Evolutionary conservation across 768 basidiomycete species (phyloP), one percentile per base, ranked within the genome.

Genomic region (Nidularia sp.): DNA sequence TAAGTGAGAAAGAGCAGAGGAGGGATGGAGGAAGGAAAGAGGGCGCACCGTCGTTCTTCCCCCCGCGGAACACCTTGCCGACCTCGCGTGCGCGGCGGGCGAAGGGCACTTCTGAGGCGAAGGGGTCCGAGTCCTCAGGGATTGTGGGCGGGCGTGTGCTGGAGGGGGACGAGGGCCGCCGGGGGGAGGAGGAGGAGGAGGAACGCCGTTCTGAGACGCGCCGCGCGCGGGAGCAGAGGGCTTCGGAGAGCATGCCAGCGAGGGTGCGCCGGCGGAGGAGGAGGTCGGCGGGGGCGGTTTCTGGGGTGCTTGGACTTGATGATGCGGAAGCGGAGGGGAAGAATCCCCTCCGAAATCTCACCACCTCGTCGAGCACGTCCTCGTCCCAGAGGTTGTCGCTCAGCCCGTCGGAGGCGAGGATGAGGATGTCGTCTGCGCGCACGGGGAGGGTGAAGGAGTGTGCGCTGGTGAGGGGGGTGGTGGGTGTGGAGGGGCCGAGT

Each of bases 341-440:
- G 33, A 53, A 53, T 49, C 49, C 53, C 53, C 57, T 53, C 29
- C 76, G 75, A 66, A 88, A 84, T 35, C 84, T 72, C 12, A 76
- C 67, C 22, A 90, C 85, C 64, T 93, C 92, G 54, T 94, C 92
- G 12, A 93, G 67, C 13, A 94, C 81, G 54, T 94, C 91, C 59
- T 86, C 85, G 59, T 93, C 90, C 87, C 92, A 93, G 22, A 93
- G 70, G 60, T 94, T 94, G 66, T 94, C 92, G 55, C 84, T 83
- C 47, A 94, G 71, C 1, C 91, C 91, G 59, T 94, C 92, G 15
- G 79, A 83, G 0, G 89, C 86, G 39, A 94, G 79, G 55, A 94
- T 86, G 51, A 93, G 77, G 49, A 92, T 86, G 53, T 90, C 89
- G 52, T 87, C 80, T 18, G 78, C 75, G 54, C 74, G 73, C 2